Evolutionary conservation across 2,329 filamentous ascomycete species (phyloP).

Genomic region (Zasmidium angulare): DNA sequence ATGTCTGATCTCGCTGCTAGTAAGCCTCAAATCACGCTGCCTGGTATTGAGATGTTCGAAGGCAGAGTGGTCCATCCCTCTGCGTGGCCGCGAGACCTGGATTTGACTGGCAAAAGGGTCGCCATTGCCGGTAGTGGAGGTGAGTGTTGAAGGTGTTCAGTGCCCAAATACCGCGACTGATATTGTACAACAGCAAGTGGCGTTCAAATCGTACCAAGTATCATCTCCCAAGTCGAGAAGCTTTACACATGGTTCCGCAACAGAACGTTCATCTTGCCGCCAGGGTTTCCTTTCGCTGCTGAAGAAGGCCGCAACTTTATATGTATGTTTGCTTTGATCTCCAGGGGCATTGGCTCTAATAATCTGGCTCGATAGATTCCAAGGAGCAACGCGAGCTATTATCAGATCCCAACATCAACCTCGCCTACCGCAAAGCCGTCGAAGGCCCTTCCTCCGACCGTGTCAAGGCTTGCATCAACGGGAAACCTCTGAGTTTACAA

Average conservation of each 20-base stretch:
- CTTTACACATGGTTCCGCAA: conserved; percentile 26
- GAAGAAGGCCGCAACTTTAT: conserved; percentile 25
- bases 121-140: conserved; percentile 22
- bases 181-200: conserved; percentile 11
- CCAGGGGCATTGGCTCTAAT: conserved; percentile 59
- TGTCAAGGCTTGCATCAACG: no score
- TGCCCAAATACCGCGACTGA: neutral
- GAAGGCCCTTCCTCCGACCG: conserved; percentile 19
- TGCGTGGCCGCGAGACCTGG: conserved; percentile 8
- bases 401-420: conserved; percentile 22
- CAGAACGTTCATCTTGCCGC: conserved; percentile 22
- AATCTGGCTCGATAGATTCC: conserved; percentile 55
- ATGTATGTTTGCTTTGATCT: conserved; percentile 3
- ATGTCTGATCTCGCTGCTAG: neutral
- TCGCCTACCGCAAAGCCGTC: conserved; percentile 24
- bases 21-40: conserved; percentile 12
- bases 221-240: conserved; percentile 19
- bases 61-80: conserved; percentile 15
- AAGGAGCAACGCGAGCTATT: conserved; percentile 50
- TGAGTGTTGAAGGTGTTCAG: conserved; percentile 6
- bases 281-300: conserved; percentile 20
- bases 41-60: conserved; percentile 15
- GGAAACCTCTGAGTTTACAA: conserved; percentile 13
- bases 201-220: conserved; percentile 23
- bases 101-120: conserved; percentile 12